These are phyloP conservation scores for Leccinum griseonigrum DNA, from an alignment of 1,284 basidiomycete genomes.

Conservation along the genomic window DNA sequence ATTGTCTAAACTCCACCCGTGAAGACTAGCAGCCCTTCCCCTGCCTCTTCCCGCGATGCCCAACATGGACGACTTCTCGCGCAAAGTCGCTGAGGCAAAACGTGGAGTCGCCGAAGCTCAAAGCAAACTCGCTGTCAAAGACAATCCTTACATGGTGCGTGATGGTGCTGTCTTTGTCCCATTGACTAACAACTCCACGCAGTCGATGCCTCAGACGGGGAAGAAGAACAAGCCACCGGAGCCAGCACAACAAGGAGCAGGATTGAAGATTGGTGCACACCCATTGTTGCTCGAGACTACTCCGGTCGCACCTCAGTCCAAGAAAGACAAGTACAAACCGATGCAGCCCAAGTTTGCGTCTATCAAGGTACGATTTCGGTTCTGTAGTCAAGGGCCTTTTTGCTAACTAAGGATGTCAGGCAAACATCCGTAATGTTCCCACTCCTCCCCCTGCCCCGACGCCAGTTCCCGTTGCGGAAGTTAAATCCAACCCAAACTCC, in stretches of 20 bases:
- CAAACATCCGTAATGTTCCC: conserved; percentile 71
- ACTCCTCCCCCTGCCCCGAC: conserved; percentile 60
- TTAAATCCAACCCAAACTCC: conserved; percentile 73
- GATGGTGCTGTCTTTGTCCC: neutral
- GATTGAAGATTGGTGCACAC: conserved; percentile 88
- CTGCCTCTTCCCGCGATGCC: conserved; percentile 38
- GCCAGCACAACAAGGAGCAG: conserved; percentile 71
- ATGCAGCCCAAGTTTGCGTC: conserved; percentile 98
- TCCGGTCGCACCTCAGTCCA: conserved; percentile 60
- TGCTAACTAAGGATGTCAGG: conserved; percentile 37
- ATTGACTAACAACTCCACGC: conserved; percentile 9
- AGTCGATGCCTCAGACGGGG: conserved; percentile 51
- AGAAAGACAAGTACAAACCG: conserved; percentile 90
- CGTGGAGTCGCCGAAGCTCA: conserved; percentile 77
- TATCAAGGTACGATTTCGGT: conserved; percentile 59
- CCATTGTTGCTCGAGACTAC: conserved; percentile 77
- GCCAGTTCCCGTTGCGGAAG: conserved; percentile 40
- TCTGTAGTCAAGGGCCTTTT: neutral
- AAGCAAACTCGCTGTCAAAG: conserved; percentile 66
- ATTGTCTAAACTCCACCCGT: conserved; percentile 30
- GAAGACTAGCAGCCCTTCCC: conserved; percentile 37
- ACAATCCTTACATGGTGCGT: conserved; percentile 81
- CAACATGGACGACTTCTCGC: conserved; percentile 62
- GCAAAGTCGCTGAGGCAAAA: conserved; percentile 76
- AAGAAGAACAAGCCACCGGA: conserved; percentile 58